Base-by-base conservation (phyloP, 1,139 yeast genomes). In the Entelexis sorbosivorans region DNA sequence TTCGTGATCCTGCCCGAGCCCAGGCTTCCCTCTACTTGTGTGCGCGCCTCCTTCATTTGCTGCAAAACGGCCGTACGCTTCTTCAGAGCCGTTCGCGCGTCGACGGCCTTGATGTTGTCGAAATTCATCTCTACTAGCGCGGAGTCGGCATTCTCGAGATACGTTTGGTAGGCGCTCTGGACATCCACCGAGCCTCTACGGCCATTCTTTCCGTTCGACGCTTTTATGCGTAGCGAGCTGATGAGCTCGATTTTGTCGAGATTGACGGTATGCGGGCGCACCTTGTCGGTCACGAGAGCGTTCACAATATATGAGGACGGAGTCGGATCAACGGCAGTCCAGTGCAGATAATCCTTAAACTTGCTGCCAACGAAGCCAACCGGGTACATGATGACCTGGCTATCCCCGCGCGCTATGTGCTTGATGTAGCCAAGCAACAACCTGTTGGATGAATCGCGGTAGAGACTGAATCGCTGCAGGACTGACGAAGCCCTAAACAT, bases 1-100 rank as follows among this genome's bases (percentile, higher is more conserved):
- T 40, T 28, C 28, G 10, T 9, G 2, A 10, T 9, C 16, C 10
- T 13, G 20, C 10, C 16, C 7, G 20, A 13, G 7, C 29, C 20
- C 19, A 42, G 29, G 16, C 14, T 14, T 29, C 32, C 16, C 3
- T 31, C 36, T 2, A 42, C 13, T 5, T 8, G 13, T 2, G 8
- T 11, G 13, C 14, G 24, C 2, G 47, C 39, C 4, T 33, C 39
- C 60, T 2, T 61, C 39, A 83, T 66, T 29, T 68, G 66, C 2
- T 65, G 61, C 31, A 72, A 50, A 6, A 77, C 55, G 26, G 69
- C 68, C 2, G 67, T 68, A 55, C 79, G 77, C 55, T 77, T 75
- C 11, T 69, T 26, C 26, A 52, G 20, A 22, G 51, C 48, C 5
- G 35, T 35, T 7, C 53, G 49, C 13, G 57, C 57, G 14, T 44